These are phyloP conservation scores for Daldinia sp. DNA, from an alignment of 2,329 filamentous ascomycete species.

Conservation along the genomic window DNA sequence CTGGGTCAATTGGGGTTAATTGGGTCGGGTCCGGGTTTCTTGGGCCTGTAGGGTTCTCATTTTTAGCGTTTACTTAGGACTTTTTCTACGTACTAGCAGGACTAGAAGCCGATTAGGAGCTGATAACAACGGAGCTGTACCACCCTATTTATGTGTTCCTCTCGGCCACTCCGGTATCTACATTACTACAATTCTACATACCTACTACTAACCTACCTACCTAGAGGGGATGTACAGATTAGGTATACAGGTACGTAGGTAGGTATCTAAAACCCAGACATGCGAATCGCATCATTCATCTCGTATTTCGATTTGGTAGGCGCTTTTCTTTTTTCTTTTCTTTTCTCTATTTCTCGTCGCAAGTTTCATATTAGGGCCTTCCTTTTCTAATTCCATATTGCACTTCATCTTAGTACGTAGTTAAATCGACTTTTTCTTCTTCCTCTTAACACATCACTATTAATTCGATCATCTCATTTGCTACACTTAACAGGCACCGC, in stretches of 20 bases:
- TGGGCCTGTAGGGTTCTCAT: no score
- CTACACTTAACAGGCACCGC: not conserved
- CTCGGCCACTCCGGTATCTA: conserved; percentile 17
- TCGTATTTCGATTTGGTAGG: not conserved
- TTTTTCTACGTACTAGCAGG: no score
- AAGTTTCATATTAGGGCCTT: conserved; percentile 5
- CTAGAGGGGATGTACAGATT: no score
- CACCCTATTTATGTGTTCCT: conserved; percentile 14
- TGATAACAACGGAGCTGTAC: conserved; percentile 4
- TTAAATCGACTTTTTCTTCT: conserved; percentile 14
- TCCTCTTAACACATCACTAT: not conserved
- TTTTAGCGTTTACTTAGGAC: conserved; percentile 16
- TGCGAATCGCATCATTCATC: conserved; percentile 1
- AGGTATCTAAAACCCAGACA: no score
- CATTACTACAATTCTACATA: not conserved
- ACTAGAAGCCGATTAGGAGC: not conserved
- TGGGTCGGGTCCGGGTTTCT: not conserved
- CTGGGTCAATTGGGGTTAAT: no score
- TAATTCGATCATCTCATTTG: not conserved
- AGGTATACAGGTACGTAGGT: no score
- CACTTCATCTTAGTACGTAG: conserved; percentile 3
- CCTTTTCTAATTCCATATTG: conserved; percentile 5
- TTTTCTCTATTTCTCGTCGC: not conserved
- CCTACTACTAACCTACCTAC: no score
- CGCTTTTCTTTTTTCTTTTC: not conserved